Base-by-base conservation (phyloP, 2,329 filamentous ascomycete species). In the Botrytis paeoniae region DNA sequence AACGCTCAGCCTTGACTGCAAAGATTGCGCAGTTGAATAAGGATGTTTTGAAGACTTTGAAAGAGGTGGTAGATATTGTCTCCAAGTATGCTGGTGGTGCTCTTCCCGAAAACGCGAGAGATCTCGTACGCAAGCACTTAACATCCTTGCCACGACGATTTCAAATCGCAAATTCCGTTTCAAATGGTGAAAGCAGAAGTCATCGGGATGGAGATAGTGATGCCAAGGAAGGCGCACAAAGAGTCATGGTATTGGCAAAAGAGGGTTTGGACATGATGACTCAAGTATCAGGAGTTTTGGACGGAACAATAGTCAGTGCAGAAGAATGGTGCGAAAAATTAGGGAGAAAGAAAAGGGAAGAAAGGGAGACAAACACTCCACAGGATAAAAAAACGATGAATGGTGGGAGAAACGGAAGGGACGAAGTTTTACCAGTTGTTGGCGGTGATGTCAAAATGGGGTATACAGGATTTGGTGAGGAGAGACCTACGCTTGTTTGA, bases 231-330 rank as follows among this genome's bases (percentile, higher is more conserved):
- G 86, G 86, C 69, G 94, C 93, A 0, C 91, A 94, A 77, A 88
- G 92, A 59, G 94, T 97, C 72, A 84, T 98, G 20, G 89, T 96
- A 1, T 89, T 98, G 69, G 95, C 95, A 10, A 92, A 92, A 79
- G 95, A 98, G 81, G 94, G 95, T 0, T 85, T 98, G 22, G 94
- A 98, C 78, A 97, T 98, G 92, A 94, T 98, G 87, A 88, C 90
- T 1, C 94, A 98, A 81, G 94, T 99, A 68, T 96, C 91, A 59
- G 90, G 91, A 8, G 93, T 98, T 2, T 87, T 98, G 14, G 93
- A 97, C 77, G 92, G 94, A 70, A 98, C 96, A 0, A 92, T 98
- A 70, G 88, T 93, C 72, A 96, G 93, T 78, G 96, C 96, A 0
- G 95, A 98, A 82, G 89, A 91, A 78, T 98, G 96, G 96, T 93